Conservation (phyloP, 148 eudicot species). For the Amaranthus cruentus region DNA sequence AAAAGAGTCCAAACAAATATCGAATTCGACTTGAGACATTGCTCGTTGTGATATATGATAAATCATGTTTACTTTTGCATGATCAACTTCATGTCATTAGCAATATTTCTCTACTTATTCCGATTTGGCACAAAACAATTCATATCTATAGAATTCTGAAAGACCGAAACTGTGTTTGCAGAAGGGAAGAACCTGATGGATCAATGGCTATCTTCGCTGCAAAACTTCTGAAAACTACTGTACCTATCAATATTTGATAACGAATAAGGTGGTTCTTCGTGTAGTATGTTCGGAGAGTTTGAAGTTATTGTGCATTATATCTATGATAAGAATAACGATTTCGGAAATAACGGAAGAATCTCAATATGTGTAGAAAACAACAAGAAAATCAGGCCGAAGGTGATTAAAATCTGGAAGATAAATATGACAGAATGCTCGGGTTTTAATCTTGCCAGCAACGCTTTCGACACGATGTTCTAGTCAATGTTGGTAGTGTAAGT, state of each 20-base stretch:
- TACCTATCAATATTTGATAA: not conserved
- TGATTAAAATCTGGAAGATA: conserved; percentile 2
- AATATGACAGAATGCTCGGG: too few relatives aligned
- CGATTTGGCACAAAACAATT: not conserved
- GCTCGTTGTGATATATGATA: not conserved
- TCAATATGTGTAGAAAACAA: not conserved
- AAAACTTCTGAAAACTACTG: conserved; percentile 18
- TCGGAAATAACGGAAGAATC: not conserved
- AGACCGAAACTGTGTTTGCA: conserved; percentile 11
- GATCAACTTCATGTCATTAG: not conserved
- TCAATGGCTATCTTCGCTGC: conserved; percentile 38
- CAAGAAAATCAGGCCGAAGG: not conserved
- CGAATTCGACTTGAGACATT: too few relatives aligned
- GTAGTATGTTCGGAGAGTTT: conserved; percentile 18
- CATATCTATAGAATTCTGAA: not conserved
- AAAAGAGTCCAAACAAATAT: too few relatives aligned
- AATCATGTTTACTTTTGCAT: not conserved
- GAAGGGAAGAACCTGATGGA: conserved; percentile 33
- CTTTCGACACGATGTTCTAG: not conserved
- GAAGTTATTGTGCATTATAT: not conserved
- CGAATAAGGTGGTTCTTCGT: conserved; percentile 7
- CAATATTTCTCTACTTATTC: not conserved
- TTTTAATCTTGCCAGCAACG: not conserved
- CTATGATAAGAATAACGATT: not conserved
- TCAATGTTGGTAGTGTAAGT: not conserved